Conservation (phyloP, 106 monocot genomes). For the Phalaenopsis aphrodite region DNA sequence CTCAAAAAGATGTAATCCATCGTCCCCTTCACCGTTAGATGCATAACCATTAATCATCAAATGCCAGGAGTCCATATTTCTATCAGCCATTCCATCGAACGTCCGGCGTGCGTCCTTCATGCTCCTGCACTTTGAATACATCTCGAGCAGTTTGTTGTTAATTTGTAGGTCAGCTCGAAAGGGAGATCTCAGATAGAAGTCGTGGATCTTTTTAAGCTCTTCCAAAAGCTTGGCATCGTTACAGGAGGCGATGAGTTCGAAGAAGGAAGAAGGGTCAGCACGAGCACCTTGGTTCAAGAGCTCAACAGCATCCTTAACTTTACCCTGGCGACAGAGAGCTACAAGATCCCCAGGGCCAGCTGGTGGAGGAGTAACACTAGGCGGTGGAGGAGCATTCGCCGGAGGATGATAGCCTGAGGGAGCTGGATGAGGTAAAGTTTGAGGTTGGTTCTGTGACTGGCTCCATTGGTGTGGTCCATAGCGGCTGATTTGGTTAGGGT, state of each 20-base stretch:
- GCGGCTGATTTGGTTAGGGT: slow-evolving; percentile 6
- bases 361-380: slow-evolving; percentile 16
- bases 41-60: slow-evolving; percentile 64
- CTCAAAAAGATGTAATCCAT: slow-evolving; percentile 69
- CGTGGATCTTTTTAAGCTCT: slow-evolving; percentile 69
- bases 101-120: slow-evolving; percentile 55
- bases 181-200: slow-evolving; percentile 58
- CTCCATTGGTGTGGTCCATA: slow-evolving; percentile 13
- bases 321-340: slow-evolving; percentile 46
- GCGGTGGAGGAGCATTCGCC: background rate
- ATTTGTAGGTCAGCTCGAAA: slow-evolving; percentile 59
- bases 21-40: slow-evolving; percentile 66
- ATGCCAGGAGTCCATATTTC: slow-evolving; percentile 72
- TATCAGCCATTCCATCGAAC: slow-evolving; percentile 79
- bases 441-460: slow-evolving; percentile 12
- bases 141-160: slow-evolving; percentile 66
- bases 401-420: background rate
- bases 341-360: slow-evolving; percentile 45
- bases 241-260: slow-evolving; percentile 47
- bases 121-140: slow-evolving; percentile 47
- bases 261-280: slow-evolving; percentile 42
- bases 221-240: slow-evolving; percentile 54
- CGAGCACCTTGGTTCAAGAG: slow-evolving; percentile 39
- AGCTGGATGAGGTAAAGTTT: background rate
- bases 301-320: slow-evolving; percentile 66